phyloP scores from a whole-genome alignment of 768 basidiomycete genomes.

The Paxillus involutus region DNA sequence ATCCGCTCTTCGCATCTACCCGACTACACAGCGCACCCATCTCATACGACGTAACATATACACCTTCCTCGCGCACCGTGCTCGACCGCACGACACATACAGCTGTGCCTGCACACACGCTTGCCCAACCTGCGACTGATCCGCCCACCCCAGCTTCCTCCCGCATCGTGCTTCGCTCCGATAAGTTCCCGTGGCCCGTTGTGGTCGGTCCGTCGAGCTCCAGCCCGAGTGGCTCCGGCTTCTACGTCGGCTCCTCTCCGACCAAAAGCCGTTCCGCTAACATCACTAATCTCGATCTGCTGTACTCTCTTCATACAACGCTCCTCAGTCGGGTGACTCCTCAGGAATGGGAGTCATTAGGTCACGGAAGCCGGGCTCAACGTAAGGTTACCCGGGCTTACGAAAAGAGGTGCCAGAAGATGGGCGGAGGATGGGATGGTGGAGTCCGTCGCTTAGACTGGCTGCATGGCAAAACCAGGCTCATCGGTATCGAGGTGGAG shows the following conservation, averaged over 20 bases:
- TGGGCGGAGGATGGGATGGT: conserved; percentile 68
- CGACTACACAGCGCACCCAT: conserved; percentile 60
- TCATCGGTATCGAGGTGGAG: conserved; percentile 63
- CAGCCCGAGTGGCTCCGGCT: conserved; percentile 23
- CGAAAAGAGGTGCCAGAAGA: conserved; percentile 56
- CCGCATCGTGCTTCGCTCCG: conserved; percentile 51
- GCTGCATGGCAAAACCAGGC: conserved; percentile 57
- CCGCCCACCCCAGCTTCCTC: conserved; percentile 49
- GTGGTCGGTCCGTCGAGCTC: conserved; percentile 41
- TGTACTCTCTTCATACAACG: conserved; percentile 58
- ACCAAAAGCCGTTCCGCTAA: conserved; percentile 22
- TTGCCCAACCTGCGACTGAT: conserved; percentile 64
- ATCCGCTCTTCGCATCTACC: conserved; percentile 60
- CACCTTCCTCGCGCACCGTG: conserved; percentile 58
- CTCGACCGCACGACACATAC: conserved; percentile 54
- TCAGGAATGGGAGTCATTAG: conserved; percentile 64
- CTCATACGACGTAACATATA: conserved; percentile 55
- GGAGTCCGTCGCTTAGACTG: conserved; percentile 71
- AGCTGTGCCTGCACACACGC: conserved; percentile 54
- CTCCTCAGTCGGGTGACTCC: conserved; percentile 57
- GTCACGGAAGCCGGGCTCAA: conserved; percentile 54
- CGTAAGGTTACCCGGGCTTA: conserved; percentile 61
- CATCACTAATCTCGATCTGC: conserved; percentile 64
- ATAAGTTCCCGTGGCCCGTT: conserved; percentile 64
- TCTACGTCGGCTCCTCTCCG: conserved; percentile 26